These are phyloP conservation scores for Beta macrorhiza DNA, from an alignment of 179 eudicot species.

Conservation along the genomic window DNA sequence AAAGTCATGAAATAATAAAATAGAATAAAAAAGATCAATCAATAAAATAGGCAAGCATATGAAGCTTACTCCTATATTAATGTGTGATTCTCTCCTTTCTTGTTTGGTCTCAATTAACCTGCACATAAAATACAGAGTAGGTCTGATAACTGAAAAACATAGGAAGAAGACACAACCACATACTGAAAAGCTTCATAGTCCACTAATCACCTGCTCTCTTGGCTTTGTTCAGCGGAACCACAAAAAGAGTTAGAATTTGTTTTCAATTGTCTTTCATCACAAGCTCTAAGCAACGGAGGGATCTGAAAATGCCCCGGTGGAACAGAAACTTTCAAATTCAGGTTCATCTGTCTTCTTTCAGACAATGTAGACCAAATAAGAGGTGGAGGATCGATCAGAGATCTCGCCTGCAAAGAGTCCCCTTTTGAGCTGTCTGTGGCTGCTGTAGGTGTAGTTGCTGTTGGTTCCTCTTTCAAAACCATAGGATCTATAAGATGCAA, in stretches of 20 bases:
- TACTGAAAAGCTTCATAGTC: constrained; percentile 10
- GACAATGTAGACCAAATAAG: constrained; percentile 27
- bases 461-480: constrained; percentile 27
- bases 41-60: neutral
- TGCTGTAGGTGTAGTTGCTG: constrained; percentile 22
- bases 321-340: constrained; percentile 27
- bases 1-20: neutral
- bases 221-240: constrained; percentile 22
- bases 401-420: constrained; percentile 21
- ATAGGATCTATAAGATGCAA: constrained; percentile 16
- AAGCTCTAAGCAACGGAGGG: constrained; percentile 35
- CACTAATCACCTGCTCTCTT: constrained; percentile 21
- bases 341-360: constrained; percentile 29
- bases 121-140: neutral
- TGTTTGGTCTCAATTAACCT: constrained; percentile 19
- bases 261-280: constrained; percentile 23
- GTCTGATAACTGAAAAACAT: neutral
- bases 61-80: constrained; percentile 21
- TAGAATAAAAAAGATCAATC: neutral
- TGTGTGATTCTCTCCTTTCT: constrained; percentile 20
- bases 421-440: constrained; percentile 8
- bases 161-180: neutral
- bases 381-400: constrained; percentile 20
- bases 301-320: constrained; percentile 25
- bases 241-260: constrained; percentile 13